phyloP scores from a whole-genome alignment of 2,329 filamentous ascomycete species.

The Cercospora nicotianae region DNA sequence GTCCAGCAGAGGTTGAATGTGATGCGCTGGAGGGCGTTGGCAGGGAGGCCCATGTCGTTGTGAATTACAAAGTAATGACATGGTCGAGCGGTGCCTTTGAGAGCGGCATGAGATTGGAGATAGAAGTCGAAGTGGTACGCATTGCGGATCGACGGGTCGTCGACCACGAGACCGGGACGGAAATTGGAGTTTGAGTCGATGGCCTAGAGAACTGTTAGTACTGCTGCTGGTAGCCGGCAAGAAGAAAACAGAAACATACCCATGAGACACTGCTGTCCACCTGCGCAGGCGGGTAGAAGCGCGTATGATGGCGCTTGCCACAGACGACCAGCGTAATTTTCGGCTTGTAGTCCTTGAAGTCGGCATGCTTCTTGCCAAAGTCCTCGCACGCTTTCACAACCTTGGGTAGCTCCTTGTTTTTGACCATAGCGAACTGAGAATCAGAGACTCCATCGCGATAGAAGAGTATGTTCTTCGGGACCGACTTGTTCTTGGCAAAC shows the following conservation, averaged over 20 bases:
- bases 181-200: constrained; percentile 29
- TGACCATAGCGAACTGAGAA: constrained; percentile 31
- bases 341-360: background rate
- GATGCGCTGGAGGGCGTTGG: constrained; percentile 28
- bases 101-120: constrained; percentile 37
- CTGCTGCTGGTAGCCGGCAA: no score
- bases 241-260: background rate
- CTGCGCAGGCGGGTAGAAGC: constrained; percentile 39
- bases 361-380: constrained; percentile 7
- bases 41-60: constrained; percentile 32
- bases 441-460: constrained; percentile 44
- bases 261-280: constrained; percentile 51
- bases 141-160: constrained; percentile 31
- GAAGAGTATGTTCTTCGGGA: constrained; percentile 31
- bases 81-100: constrained; percentile 38
- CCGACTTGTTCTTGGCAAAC: background rate
- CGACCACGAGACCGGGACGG: constrained; percentile 36
- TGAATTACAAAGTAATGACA: constrained; percentile 39
- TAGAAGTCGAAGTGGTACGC: constrained; percentile 38
- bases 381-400: constrained; percentile 7
- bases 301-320: constrained; percentile 44
- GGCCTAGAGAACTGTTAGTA: background rate
- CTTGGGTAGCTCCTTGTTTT: constrained; percentile 8
- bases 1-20: constrained; percentile 41
- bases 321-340: constrained; percentile 37